A percentile compares a stretch with the other conserved stretches of the same genome.
Conservation (phyloP, 306 rosid species). For the Cyclanthera cordifolia region DNA sequence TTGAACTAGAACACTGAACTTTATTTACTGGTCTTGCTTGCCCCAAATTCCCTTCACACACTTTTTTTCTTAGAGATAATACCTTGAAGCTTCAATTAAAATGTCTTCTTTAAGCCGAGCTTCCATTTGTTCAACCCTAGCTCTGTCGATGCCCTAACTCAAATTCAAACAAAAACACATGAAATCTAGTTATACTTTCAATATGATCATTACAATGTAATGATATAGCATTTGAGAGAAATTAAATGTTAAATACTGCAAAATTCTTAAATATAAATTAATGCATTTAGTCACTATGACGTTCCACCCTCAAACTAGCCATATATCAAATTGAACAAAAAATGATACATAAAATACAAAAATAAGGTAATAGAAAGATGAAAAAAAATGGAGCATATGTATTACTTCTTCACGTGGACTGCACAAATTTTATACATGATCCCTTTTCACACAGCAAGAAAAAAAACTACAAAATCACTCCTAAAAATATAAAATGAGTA, state of each 20-base stretch:
- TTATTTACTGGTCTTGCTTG: neutral
- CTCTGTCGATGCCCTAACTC: constrained; percentile 70
- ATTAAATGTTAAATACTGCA: neutral
- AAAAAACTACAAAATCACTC: neutral
- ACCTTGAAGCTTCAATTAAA: constrained; percentile 75
- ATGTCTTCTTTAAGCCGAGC: constrained; percentile 72
- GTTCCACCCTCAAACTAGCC: neutral
- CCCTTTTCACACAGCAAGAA: neutral
- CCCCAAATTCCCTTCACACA: neutral
- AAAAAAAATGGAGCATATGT: neutral
- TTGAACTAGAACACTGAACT: neutral
- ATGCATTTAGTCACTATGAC: neutral
- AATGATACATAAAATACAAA: neutral
- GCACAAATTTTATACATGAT: no score
- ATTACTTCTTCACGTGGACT: no score
- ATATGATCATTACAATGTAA: neutral
- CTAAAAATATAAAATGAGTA: neutral
- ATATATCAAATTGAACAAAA: neutral
- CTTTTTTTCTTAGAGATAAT: constrained; percentile 9
- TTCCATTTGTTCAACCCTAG: constrained; percentile 87
- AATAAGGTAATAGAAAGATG: neutral
- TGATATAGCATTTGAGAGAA: neutral
- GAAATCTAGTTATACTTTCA: neutral
- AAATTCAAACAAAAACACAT: constrained; percentile 4
- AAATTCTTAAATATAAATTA: neutral